Conservation (phyloP, 2,329 filamentous ascomycete genomes). For the Dothistroma pini region DNA sequence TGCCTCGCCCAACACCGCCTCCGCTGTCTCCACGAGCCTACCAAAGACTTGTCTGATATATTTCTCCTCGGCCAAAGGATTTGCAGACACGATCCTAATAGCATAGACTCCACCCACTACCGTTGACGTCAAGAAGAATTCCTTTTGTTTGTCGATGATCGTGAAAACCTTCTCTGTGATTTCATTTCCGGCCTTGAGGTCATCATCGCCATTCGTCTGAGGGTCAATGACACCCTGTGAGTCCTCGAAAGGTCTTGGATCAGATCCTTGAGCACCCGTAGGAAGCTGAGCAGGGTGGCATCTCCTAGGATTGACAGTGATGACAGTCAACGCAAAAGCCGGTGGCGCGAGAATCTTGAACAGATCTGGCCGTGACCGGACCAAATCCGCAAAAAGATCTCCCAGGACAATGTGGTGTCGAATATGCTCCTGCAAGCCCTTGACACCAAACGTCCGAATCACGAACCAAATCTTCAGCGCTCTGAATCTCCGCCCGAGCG, state of each 20-base stretch:
- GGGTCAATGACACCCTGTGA: slow-evolving; percentile 23
- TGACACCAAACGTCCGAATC: slow-evolving; percentile 73
- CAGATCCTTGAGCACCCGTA: slow-evolving; percentile 28
- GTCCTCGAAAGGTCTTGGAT: slow-evolving; percentile 31
- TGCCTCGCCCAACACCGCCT: slow-evolving; percentile 47
- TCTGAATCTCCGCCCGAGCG: slow-evolving; percentile 82
- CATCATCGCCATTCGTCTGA: slow-evolving; percentile 9
- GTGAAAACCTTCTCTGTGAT: slow-evolving; percentile 75
- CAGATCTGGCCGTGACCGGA: slow-evolving; percentile 61
- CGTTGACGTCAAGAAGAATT: slow-evolving; percentile 79
- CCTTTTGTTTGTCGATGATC: slow-evolving; percentile 65
- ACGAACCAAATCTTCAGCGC: slow-evolving; percentile 96
- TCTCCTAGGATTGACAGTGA: slow-evolving; percentile 56
- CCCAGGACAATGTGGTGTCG: slow-evolving; percentile 64
- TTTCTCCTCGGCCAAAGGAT: slow-evolving; percentile 64
- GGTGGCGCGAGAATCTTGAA: slow-evolving; percentile 74
- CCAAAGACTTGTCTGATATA: slow-evolving; percentile 72
- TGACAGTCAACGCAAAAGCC: slow-evolving; percentile 73
- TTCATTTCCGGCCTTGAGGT: slow-evolving; percentile 58
- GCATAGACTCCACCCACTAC: slow-evolving; percentile 70
- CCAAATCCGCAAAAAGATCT: slow-evolving; percentile 62
- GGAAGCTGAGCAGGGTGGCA: slow-evolving; percentile 27
- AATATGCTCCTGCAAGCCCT: slow-evolving; percentile 71
- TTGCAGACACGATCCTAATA: slow-evolving; percentile 76
- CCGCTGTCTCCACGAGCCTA: slow-evolving; percentile 62